Evolutionary conservation across 2,329 filamentous ascomycete genomes (phyloP), one percentile per base, ranked within the genome.

Genomic region (Malbranchea zuffiana): DNA sequence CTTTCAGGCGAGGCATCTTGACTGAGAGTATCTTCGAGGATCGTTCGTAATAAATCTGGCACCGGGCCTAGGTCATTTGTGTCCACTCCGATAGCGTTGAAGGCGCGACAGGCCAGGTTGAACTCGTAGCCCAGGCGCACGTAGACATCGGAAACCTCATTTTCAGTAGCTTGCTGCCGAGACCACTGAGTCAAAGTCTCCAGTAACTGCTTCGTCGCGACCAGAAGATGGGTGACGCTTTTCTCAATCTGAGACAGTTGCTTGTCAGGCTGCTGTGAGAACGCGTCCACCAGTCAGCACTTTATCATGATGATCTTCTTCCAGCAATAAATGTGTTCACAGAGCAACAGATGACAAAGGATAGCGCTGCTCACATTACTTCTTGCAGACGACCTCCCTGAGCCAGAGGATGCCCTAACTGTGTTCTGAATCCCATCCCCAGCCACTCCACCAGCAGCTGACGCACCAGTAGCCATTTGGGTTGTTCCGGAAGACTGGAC

Each of bases 151-250:
- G 90, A 96, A 42, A 98, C 90, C 58, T 96, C 84, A 44, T 80
- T 82, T 62, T 98, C 90, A 45, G 85, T 87, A 37, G 90, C 87
- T 51, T 82, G 79, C 44, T 83, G 81, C 40, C 88, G 83, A 42
- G 90, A 98, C 90, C 90, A 98, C 69, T 93, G 82, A 31, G 90
- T 98, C 44, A 98, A 70, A 4, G 88, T 98, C 66, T 98, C 90
- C 44, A 98, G 79, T 2, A 98, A 78, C 62, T 96, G 87, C 60
- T 98, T 98, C 21, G 90, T 98, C 23, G 90, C 90, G 47, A 98
- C 88, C 23, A 98, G 78, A 29, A 98, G 80, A 58, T 98, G 90
- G 7, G 88, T 95, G 46, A 98, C 90, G 58, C 87, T 95, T 68
- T 95, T 96, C 67, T 98, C 90, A 62, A 98, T 98, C 61, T 94